Base-by-base conservation (phyloP, 768 basidiomycete species). In the Tricholoma sp. region DNA sequence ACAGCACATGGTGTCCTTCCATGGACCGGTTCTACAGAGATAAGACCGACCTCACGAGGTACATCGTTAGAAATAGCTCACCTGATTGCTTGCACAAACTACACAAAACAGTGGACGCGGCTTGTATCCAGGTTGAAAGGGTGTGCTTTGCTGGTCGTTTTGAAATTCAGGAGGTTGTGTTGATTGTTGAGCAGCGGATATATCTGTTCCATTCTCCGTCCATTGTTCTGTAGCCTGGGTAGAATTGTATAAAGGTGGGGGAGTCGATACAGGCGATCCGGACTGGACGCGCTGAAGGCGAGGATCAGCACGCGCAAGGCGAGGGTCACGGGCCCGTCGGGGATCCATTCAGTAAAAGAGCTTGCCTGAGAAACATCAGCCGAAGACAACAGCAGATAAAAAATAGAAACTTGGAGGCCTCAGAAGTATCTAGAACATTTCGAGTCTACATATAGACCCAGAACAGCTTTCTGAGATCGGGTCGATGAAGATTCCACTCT, bases 31-130 rank as follows among this genome's bases (percentile, higher is more conserved):
- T 97, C 94, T 97, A 62, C 4, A 56, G 55, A 48, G 63, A 62
- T 37, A 66, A 57, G 60, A 52, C 55, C 57, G 49, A n/a, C 50
- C 50, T 42, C 31, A 54, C 20, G 31, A 9, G 41, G 24, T 44
- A 24, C 29, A 51, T n/a, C 1, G 49, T 47, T 50, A 59, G 41
- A 57, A 55, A 44, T 39, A 28, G 74, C 83, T 58, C 69, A 91
- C 95, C 77, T 98, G 93, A 67, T 99, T 99, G 67, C 94, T 98
- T n/a, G 97, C 96, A 68, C 97, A 99, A 32, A 98, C 97, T 8
- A 99, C 92, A 67, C 97, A 98, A 74, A 98, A 98, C 47, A 97
- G 68, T 2, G 92, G 93, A 10, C 90, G 78, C 10, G 79, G 73
- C 70, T 84, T 92, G 63, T 85, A 86, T 24, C 61, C 56, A 34